phyloP scores from a whole-genome alignment of 2,329 filamentous ascomycete species.

The Chrysoporthe puriensis region DNA sequence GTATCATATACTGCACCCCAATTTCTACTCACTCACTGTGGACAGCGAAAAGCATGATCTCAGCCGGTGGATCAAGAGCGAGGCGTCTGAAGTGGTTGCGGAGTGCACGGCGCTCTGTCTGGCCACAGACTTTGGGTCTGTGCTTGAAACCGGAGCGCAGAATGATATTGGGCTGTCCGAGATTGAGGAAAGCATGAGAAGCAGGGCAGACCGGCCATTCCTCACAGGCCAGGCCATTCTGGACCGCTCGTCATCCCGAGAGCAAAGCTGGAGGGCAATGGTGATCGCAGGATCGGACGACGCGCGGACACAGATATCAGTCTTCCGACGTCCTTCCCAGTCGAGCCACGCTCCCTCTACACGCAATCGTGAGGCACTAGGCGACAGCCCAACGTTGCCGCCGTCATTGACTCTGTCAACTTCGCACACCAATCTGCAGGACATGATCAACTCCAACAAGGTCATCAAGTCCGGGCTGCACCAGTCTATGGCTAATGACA shows the following conservation, averaged over 20 bases:
- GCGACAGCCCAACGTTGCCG: slow-evolving; percentile 67
- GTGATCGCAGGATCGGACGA: slow-evolving; percentile 20
- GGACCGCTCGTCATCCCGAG: slow-evolving; percentile 28
- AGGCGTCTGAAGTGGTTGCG: slow-evolving; percentile 78
- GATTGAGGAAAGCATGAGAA: slow-evolving; percentile 25
- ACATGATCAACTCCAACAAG: slow-evolving; percentile 64
- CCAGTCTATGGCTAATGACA: slow-evolving; percentile 61
- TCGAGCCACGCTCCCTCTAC: slow-evolving; percentile 54
- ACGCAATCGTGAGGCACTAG: slow-evolving; percentile 46
- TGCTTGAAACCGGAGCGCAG: slow-evolving; percentile 24
- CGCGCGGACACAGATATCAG: slow-evolving; percentile 45
- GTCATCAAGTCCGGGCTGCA: slow-evolving; percentile 59
- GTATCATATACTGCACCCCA: slow-evolving; percentile 78
- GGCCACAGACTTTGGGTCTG: slow-evolving; percentile 33
- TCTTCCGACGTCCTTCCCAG: slow-evolving; percentile 52
- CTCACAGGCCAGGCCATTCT: slow-evolving; percentile 41
- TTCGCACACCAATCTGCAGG: slow-evolving; percentile 61
- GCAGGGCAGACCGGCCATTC: slow-evolving; percentile 42
- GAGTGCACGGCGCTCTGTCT: slow-evolving; percentile 74
- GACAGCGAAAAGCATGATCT: slow-evolving; percentile 79
- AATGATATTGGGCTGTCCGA: slow-evolving; percentile 24
- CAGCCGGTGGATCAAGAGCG: slow-evolving; percentile 78
- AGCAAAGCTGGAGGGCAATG: slow-evolving; percentile 51
- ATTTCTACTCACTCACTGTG: slow-evolving; percentile 78
- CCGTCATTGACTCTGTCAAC: slow-evolving; percentile 51